phyloP scores from a whole-genome alignment of 106 monocot species.

The Cymbidium sinense region DNA sequence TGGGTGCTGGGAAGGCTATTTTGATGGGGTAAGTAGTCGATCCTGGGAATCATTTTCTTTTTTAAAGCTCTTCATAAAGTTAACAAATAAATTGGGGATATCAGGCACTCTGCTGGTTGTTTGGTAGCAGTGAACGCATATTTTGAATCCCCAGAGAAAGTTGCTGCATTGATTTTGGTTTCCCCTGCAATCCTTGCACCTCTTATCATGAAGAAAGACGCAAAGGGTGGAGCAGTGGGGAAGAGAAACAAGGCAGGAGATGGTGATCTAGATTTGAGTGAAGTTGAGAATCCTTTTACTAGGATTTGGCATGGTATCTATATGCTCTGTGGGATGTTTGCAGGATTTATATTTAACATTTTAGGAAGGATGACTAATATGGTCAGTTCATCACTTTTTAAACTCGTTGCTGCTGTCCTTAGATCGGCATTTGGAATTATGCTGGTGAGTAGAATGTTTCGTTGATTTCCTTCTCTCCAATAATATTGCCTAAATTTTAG shows the following conservation, averaged over 20 bases:
- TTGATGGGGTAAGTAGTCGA: slow-evolving; percentile 54
- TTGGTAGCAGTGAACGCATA: slow-evolving; percentile 80
- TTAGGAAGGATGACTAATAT: slow-evolving; percentile 42
- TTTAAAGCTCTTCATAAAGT: neutral
- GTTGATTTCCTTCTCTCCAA: too few relatives aligned
- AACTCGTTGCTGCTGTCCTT: slow-evolving; percentile 37
- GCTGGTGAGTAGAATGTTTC: slow-evolving; percentile 37
- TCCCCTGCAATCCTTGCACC: slow-evolving; percentile 87
- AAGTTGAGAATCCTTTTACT: slow-evolving; percentile 21
- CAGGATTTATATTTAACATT: slow-evolving; percentile 11
- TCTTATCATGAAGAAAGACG: slow-evolving; percentile 17
- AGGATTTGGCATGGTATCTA: slow-evolving; percentile 43
- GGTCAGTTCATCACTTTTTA: slow-evolving; percentile 33
- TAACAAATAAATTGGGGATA: slow-evolving; percentile 8
- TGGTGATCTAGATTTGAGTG: neutral
- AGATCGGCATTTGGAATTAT: slow-evolving; percentile 50
- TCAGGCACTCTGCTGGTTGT: slow-evolving; percentile 94
- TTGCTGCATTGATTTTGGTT: slow-evolving; percentile 77
- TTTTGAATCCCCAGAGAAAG: slow-evolving; percentile 73
- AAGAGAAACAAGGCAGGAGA: slow-evolving; percentile 5
- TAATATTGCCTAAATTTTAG: too few relatives aligned
- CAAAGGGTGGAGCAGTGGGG: slow-evolving; percentile 13
- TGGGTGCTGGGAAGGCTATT: slow-evolving; percentile 58
- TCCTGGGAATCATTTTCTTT: neutral
- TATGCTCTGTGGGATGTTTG: slow-evolving; percentile 24